Evolutionary conservation across 2,329 filamentous ascomycete genomes (phyloP), one percentile per base, ranked within the genome.

Genomic region (Teratosphaeriaceae sp.): DNA sequence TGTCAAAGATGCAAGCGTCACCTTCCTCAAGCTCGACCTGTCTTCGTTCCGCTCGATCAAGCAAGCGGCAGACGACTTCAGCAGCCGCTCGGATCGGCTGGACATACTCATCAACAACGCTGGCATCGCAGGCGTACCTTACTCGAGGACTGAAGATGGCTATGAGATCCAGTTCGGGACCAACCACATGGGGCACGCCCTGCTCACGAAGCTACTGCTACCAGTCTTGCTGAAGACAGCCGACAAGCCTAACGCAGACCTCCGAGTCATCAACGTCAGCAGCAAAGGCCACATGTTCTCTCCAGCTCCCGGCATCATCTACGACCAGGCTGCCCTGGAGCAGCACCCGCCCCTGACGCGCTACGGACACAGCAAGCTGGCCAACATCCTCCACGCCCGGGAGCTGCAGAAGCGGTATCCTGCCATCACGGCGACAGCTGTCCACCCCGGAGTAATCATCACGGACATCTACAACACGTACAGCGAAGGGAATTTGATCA

Each of bases 101-200:
- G 69, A 74, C 45, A 57, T 72, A 21, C 58, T 73, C 3, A 59
- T 72, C 43, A 63, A 66, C 55, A 73, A 74, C 47, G 71, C 71
- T 0, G 71, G 70, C 29, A 59, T 73, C 42, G 67, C 68, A 52
- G 54, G 49, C 16, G 19, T 53, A 1, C 56, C 64, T 0, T 53
- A 54, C 30, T 56, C 50, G 19, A 55, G 61, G 2, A 74, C 71
- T 0, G 57, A 63, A 15, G 70, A 75, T 33, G 71, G 69, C 33
- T 73, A 71, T 47, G 72, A 76, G 52, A 62, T 69, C 23, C 70
- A 74, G 40, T 69, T 75, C 44, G 73, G 69, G 23, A 73, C 68
- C 8, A 75, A 76, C 49, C 68, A 74, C 57, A 57, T 75, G 47
- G 73, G 70, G n/a, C 72, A 73, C 47, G 68, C 70, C 15, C 39